phyloP scores from a whole-genome alignment of 108 stramenopile genomes.

The Fistulifera pelliculosa region DNA sequence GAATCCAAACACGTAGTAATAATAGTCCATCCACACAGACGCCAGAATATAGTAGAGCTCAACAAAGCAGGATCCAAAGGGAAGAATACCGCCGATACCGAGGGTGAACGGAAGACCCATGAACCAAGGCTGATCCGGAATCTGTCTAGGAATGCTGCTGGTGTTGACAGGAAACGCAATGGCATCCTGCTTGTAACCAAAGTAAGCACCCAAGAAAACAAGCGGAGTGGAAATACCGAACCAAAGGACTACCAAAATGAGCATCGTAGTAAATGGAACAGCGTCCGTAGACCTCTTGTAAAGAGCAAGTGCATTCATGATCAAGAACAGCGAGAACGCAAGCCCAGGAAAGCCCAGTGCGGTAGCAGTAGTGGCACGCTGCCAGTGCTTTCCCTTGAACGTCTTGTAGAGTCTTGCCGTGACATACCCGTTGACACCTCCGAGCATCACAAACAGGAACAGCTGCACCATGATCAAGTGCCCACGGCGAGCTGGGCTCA shows the following conservation, averaged over 20 bases:
- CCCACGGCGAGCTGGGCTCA: conserved; percentile 95
- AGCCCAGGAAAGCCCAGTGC: conserved; percentile 90
- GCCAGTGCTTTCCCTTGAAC: conserved; percentile 94
- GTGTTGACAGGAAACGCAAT: conserved; percentile 92
- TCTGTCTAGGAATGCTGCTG: conserved; percentile 83
- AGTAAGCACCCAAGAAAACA: conserved; percentile 95
- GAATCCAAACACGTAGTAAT: conserved; percentile 99
- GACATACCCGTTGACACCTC: conserved; percentile 85
- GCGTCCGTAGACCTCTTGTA: conserved; percentile 76
- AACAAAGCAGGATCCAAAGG: conserved; percentile 95
- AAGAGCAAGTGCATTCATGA: conserved; percentile 79
- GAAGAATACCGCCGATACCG: conserved; percentile 91
- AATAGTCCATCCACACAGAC: conserved; percentile 92
- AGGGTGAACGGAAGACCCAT: conserved; percentile 79
- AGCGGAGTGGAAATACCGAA: conserved; percentile 93
- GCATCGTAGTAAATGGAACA: conserved; percentile 87
- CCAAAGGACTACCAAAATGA: conserved; percentile 89
- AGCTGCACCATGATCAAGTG: conserved; percentile 94
- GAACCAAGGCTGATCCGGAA: conserved; percentile 94
- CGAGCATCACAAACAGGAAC: conserved; percentile 93
- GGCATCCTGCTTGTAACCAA: conserved; percentile 93
- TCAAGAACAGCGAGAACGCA: conserved; percentile 77
- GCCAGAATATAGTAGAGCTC: conserved; percentile 97
- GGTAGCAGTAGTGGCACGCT: conserved; percentile 82
- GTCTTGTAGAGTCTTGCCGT: conserved; percentile 96